phyloP scores from a whole-genome alignment of 257 asterid genomes.

The Ehretia macrophylla region DNA sequence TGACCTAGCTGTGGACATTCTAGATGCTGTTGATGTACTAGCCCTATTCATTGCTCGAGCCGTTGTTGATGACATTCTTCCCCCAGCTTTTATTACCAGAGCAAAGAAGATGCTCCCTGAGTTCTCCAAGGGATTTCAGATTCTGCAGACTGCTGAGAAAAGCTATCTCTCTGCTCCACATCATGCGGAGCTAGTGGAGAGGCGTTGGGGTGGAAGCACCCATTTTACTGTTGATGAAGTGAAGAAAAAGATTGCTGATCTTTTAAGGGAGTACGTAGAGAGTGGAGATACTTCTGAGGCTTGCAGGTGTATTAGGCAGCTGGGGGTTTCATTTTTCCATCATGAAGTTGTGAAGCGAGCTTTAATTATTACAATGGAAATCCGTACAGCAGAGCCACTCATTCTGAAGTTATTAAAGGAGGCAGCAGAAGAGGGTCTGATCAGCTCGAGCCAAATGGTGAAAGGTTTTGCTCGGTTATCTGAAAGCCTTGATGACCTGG shows the following conservation, averaged over 20 bases:
- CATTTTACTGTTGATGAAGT: constrained; percentile 89
- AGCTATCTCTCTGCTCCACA: constrained; percentile 98
- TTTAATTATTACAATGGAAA: constrained; percentile 80
- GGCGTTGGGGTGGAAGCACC: constrained; percentile 99
- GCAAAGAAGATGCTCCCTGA: constrained; percentile 71
- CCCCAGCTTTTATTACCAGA: constrained; percentile 85
- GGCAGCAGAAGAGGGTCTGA: constrained; percentile 91
- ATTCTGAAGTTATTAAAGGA: constrained; percentile 68
- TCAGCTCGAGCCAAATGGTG: constrained; percentile 89
- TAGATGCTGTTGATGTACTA: constrained; percentile 85
- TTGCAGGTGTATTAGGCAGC: constrained; percentile 79
- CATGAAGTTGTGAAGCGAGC: constrained; percentile 98
- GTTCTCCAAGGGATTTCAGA: constrained; percentile 73
- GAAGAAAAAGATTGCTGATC: constrained; percentile 82
- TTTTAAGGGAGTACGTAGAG: constrained; percentile 76
- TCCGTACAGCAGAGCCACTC: constrained; percentile 53
- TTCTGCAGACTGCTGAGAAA: constrained; percentile 73
- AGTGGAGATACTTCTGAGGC: constrained; percentile 96
- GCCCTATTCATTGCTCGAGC: constrained; percentile 90
- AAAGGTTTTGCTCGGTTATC: constrained; percentile 79
- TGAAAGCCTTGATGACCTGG: constrained; percentile 94
- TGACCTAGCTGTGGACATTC: constrained; percentile 85
- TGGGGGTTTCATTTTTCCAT: constrained; percentile 91
- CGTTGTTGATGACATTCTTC: constrained; percentile 91
- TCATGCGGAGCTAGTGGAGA: constrained; percentile 96